Evolutionary conservation across 768 basidiomycete genomes (phyloP).

Genomic region (Suillus plorans): DNA sequence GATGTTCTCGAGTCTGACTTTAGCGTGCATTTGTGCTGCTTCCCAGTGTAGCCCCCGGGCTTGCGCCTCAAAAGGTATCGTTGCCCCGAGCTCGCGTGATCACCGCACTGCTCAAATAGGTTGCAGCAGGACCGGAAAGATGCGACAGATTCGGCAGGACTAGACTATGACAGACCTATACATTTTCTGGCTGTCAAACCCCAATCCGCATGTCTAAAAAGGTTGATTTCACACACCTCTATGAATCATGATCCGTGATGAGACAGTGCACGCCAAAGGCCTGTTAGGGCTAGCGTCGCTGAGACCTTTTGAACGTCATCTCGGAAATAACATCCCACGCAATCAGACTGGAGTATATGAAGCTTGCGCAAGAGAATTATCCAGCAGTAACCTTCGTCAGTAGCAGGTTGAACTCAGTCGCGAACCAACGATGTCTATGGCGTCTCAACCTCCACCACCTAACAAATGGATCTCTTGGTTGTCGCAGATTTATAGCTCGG

Average conservation of each 20-base stretch:
- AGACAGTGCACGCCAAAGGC: background rate
- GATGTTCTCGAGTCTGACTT: background rate
- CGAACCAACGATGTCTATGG: background rate
- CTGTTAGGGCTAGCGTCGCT: background rate
- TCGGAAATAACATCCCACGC: background rate
- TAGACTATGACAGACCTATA: background rate
- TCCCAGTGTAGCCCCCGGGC: background rate
- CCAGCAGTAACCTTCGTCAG: background rate
- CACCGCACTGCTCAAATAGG: background rate
- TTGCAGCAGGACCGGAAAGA: too few relatives aligned
- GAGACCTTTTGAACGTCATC: background rate
- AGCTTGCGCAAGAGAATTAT: background rate
- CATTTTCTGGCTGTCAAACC: background rate
- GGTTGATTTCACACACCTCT: background rate
- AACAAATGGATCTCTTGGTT: constrained; percentile 24
- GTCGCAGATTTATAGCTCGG: constrained; percentile 21
- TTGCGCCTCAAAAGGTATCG: background rate
- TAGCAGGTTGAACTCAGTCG: background rate
- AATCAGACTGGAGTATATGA: background rate
- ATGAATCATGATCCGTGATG: background rate
- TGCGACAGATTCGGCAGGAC: background rate
- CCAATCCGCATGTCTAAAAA: background rate
- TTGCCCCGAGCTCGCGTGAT: background rate
- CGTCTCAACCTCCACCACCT: constrained; percentile 13
- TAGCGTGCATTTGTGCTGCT: background rate